A percentile compares a stretch with the other conserved stretches of the same genome.
phyloP scores from a whole-genome alignment of 2,329 filamentous ascomycete species.

The Epichloe aotearoae region DNA sequence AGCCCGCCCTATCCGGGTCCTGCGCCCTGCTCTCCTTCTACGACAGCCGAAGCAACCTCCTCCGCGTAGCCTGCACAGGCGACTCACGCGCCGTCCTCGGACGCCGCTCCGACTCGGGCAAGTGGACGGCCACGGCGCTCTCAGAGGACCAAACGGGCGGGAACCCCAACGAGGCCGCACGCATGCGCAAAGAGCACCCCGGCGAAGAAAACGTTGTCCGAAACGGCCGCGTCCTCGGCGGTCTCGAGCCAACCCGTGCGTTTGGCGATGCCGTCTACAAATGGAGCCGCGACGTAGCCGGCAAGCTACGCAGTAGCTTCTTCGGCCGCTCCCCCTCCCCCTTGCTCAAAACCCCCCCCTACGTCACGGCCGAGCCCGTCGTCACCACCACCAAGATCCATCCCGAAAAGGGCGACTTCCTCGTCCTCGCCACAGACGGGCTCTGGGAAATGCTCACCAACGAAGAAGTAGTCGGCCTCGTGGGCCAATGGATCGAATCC shows the following conservation, averaged over 20 bases:
- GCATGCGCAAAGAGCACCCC: constrained; percentile 76
- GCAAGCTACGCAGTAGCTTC: constrained; percentile 71
- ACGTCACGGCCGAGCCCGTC: constrained; percentile 91
- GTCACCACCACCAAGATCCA: constrained; percentile 87
- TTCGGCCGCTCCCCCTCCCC: constrained; percentile 70
- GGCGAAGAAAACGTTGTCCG: constrained; percentile 77
- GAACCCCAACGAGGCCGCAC: constrained; percentile 70
- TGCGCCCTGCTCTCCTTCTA: constrained; percentile 96
- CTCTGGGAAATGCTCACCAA: constrained; percentile 99
- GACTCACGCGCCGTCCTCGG: constrained; percentile 93
- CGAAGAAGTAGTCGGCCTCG: constrained; percentile 91
- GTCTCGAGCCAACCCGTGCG: constrained; percentile 81
- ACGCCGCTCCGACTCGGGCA: constrained; percentile 61
- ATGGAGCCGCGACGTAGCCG: constrained; percentile 77
- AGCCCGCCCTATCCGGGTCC: constrained; percentile 89
- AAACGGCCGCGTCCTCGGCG: constrained; percentile 82
- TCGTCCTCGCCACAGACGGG: constrained; percentile 92
- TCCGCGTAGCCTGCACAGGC: constrained; percentile 90
- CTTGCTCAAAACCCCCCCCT: constrained; percentile 82
- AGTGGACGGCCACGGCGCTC: constrained; percentile 83
- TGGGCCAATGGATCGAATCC: constrained; percentile 90
- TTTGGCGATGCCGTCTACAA: constrained; percentile 98
- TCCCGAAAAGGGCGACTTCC: constrained; percentile 81
- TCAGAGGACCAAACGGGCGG: constrained; percentile 90
- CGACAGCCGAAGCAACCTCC: constrained; percentile 70